These are phyloP conservation scores for Diaporthe ilicicola DNA, from an alignment of 2,329 filamentous ascomycete genomes.

Conservation along the genomic window DNA sequence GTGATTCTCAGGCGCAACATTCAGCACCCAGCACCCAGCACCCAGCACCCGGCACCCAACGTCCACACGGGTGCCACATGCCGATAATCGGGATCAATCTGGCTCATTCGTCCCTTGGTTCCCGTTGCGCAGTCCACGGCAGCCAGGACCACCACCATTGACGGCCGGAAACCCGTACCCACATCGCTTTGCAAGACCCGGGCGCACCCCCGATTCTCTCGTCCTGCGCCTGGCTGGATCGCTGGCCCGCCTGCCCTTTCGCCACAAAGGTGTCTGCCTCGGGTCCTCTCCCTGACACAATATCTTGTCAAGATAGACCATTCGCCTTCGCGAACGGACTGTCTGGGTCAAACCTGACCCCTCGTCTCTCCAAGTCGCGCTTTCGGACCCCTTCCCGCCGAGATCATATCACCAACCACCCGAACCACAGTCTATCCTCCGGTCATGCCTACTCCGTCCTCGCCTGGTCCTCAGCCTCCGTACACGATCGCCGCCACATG, in stretches of 20 bases:
- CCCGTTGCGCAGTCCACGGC: neutral
- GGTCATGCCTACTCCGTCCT: slow-evolving; percentile 34
- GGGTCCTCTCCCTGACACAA: neutral
- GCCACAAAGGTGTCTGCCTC: neutral
- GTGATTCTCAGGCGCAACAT: neutral
- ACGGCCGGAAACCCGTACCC: neutral
- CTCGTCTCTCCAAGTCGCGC: neutral
- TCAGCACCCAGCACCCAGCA: neutral
- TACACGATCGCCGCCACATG: slow-evolving; percentile 30
- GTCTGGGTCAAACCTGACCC: neutral
- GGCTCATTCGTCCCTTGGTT: neutral
- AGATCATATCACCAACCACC: neutral
- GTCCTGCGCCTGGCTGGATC: neutral
- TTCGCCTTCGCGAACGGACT: neutral
- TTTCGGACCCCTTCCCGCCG: slow-evolving; percentile 1
- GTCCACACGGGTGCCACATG: neutral
- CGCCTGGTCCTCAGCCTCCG: slow-evolving; percentile 27
- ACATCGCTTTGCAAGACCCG: neutral
- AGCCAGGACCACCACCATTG: neutral
- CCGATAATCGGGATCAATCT: neutral
- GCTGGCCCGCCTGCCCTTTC: neutral
- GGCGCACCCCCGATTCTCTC: neutral
- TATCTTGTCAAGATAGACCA: neutral
- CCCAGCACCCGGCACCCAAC: neutral
- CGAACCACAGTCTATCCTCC: neutral